A percentile compares a stretch with the other conserved stretches of the same genome.
phyloP scores from a whole-genome alignment of 345 rosid species.

The Corymbia maculata region DNA sequence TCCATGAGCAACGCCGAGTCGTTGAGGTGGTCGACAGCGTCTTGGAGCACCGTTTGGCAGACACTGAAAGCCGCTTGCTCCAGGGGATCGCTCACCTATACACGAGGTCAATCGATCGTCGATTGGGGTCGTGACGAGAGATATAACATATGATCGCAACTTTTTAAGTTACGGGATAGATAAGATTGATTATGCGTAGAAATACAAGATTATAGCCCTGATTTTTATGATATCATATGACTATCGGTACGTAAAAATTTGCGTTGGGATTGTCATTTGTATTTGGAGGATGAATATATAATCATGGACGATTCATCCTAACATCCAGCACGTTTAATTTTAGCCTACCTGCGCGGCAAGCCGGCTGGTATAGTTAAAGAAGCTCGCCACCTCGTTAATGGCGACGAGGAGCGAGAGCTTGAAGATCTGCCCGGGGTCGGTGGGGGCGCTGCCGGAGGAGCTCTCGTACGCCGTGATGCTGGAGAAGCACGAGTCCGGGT shows the following conservation, averaged over 20 bases:
- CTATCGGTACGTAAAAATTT: background rate
- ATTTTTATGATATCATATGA: too few species aligned
- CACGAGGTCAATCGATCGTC: rapidly evolving
- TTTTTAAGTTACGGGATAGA: too few species aligned
- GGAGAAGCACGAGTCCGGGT: background rate
- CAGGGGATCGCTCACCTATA: background rate
- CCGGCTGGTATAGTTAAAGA: background rate
- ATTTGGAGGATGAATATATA: background rate
- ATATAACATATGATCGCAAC: background rate
- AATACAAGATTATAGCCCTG: too few species aligned
- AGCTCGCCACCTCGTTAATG: background rate
- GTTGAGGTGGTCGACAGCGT: background rate
- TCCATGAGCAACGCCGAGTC: background rate
- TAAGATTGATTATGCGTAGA: background rate
- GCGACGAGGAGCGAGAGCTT: background rate
- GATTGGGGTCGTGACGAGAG: background rate
- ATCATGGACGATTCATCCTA: background rate
- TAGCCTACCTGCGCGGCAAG: background rate
- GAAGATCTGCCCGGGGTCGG: background rate
- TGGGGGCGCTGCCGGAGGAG: background rate
- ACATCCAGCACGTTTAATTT: background rate
- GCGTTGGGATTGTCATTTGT: background rate
- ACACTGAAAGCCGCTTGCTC: background rate
- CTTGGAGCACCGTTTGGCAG: background rate
- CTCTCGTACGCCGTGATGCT: background rate